These are phyloP conservation scores for Talaromyces sp. DNA, from an alignment of 2,329 filamentous ascomycete genomes.

Conservation along the genomic window DNA sequence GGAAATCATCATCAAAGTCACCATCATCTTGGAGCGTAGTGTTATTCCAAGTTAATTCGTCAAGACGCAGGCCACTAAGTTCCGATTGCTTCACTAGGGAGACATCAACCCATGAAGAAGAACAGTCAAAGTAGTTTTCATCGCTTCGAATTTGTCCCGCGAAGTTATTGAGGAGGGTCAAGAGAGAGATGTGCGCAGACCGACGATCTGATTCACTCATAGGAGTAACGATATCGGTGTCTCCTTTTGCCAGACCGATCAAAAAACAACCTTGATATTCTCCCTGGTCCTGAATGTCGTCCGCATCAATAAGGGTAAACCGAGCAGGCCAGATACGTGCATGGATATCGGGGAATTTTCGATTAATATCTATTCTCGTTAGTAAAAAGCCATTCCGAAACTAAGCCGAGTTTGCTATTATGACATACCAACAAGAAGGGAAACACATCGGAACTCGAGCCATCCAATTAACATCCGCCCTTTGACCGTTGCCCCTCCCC, in stretches of 20 bases:
- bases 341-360: slow-evolving; percentile 46
- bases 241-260: slow-evolving; percentile 46
- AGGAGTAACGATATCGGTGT: not conserved
- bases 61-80: slow-evolving; percentile 12
- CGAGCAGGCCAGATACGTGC: slow-evolving; percentile 60
- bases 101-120: slow-evolving; percentile 29
- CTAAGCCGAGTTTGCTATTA: slow-evolving; percentile 3
- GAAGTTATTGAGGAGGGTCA: slow-evolving; percentile 29
- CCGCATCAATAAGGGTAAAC: slow-evolving; percentile 42
- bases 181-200: slow-evolving; percentile 40
- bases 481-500: slow-evolving; percentile 53
- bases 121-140: slow-evolving; percentile 29
- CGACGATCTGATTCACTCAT: slow-evolving; percentile 34
- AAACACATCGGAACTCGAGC: slow-evolving; percentile 57
- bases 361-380: slow-evolving; percentile 46
- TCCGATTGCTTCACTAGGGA: slow-evolving; percentile 21
- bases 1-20: slow-evolving; percentile 5
- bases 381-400: slow-evolving; percentile 8
- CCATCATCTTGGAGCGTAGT: not conserved
- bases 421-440: slow-evolving; percentile 53
- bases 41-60: slow-evolving; percentile 3
- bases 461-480: slow-evolving; percentile 56
- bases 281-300: slow-evolving; percentile 14
- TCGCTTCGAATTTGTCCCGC: slow-evolving; percentile 29
- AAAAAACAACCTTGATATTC: slow-evolving; percentile 60